Base-by-base conservation (phyloP, 345 rosid species). In the Firmiana major region DNA sequence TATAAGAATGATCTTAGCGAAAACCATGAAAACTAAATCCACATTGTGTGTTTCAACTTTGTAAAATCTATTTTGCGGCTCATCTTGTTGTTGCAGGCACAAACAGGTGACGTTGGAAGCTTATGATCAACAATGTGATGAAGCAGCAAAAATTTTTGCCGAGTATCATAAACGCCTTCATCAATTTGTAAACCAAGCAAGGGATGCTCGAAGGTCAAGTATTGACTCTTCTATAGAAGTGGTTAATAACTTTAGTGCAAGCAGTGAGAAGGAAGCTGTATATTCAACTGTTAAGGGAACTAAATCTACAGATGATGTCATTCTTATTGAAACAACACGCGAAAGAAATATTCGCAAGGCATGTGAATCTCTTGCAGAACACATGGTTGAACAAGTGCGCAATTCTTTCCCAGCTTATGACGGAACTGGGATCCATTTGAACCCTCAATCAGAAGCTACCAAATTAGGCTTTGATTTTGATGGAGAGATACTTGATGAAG, bases 51-150 rank as follows among this genome's bases (percentile, higher is more conserved):
- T 43, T 63, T 19, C 24, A 6, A 13, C 42, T n/a, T 57, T 0
- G 1, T 17, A 4, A 40, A 57, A 73, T n/a, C 43, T 57, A n/a
- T 6, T 57, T 15, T 21, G 17, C 22, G 1, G 38, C 4, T 60
- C 22, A 51, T 58, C 63, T 75, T 76, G 10, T 75, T 54, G 22
- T 57, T 84, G 77, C 84, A 92, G 94, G 88, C 99, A 95, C 81
- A 93, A 89, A 75, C 98, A 92, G 87, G 92, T 85, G 71, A 84
- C 87, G 89, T 75, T 93, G 85, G 99, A 93, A 80, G 90, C 97
- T 65, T 95, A 92, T 83, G 92, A 95, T 83, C 92, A 93, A 77
- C 99, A 95, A 75, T 90, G 98, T 60, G 97, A 93, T 63, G 98
- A 95, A 75, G 98, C 97, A 71, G 93, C 92, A 53, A 90, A 90